These are phyloP conservation scores for Torrubiellomyces zombiae DNA, from an alignment of 2,329 filamentous ascomycete genomes.

Conservation along the genomic window DNA sequence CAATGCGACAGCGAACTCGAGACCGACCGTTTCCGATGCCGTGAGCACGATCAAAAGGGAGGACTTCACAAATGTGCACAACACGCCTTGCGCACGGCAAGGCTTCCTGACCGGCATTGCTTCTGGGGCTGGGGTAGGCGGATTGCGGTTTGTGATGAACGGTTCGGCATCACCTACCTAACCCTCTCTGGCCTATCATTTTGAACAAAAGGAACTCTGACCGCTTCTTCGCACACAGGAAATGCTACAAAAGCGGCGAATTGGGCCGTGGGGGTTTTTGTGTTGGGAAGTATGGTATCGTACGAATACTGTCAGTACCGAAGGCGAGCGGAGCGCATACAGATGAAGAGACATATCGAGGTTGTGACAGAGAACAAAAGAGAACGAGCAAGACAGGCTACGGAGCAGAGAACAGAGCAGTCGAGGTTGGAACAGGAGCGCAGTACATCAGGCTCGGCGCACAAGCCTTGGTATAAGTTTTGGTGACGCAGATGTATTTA, in stretches of 20 bases:
- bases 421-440: constrained; percentile 14
- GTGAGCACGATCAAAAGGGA: constrained; percentile 49
- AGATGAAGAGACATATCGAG: constrained; percentile 75
- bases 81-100: constrained; percentile 70
- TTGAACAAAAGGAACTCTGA: neutral
- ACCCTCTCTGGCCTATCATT: neutral
- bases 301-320: constrained; percentile 76
- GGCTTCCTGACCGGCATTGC: constrained; percentile 72
- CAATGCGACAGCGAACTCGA: constrained; percentile 9
- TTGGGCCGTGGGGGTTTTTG: constrained; percentile 70
- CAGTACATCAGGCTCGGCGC: constrained; percentile 16
- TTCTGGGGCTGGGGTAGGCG: constrained; percentile 59
- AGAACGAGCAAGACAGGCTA: constrained; percentile 27
- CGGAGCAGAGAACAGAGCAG: constrained; percentile 21
- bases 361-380: constrained; percentile 34
- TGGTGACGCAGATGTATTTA: too few species aligned
- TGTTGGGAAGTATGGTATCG: constrained; percentile 49
- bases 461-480: constrained; percentile 37
- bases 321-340: constrained; percentile 56
- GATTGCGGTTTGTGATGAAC: constrained; percentile 55
- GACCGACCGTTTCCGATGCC: constrained; percentile 36
- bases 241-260: constrained; percentile 44
- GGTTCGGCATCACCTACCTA: constrained; percentile 30
- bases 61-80: constrained; percentile 58
- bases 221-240: constrained; percentile 8